Percentiles rank a stretch among this genome's conserved stretches.
Conservation (phyloP, 164 flowering plant species). For the Chimonanthus salicifolius region DNA sequence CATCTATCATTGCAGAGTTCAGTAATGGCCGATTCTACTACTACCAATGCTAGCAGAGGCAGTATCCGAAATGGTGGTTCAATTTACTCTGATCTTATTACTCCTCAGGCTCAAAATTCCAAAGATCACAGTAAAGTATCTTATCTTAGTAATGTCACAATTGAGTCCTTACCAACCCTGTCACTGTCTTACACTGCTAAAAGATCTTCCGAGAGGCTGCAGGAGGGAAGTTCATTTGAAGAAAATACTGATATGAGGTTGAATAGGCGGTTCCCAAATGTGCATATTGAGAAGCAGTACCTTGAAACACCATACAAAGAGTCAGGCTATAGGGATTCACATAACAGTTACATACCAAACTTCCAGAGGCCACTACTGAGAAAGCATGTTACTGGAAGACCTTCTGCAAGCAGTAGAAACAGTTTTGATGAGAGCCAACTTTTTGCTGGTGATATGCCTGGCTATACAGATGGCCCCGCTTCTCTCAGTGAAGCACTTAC, state of each 20-base stretch:
- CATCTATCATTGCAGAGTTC: constrained; percentile 36
- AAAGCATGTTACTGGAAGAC: constrained; percentile 64
- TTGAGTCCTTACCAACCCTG: constrained; percentile 45
- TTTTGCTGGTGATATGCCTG: constrained; percentile 61
- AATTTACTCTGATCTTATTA: constrained; percentile 53
- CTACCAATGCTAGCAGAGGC: constrained; percentile 42
- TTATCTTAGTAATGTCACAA: constrained; percentile 32
- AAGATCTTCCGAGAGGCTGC: constrained; percentile 56
- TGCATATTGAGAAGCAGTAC: constrained; percentile 65
- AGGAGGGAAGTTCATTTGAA: constrained; percentile 58
- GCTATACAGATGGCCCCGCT: constrained; percentile 68
- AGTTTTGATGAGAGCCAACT: constrained; percentile 95
- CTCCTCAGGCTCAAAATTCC: constrained; percentile 68
- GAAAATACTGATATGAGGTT: constrained; percentile 51
- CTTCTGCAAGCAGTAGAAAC: constrained; percentile 64
- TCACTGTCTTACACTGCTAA: constrained; percentile 50
- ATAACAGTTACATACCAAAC: constrained; percentile 64
- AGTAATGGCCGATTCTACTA: constrained; percentile 36
- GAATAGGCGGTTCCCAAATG: constrained; percentile 41
- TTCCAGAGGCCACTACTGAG: constrained; percentile 90
- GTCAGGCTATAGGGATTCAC: constrained; percentile 55
- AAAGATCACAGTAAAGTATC: constrained; percentile 58
- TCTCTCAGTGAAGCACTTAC: constrained; percentile 82
- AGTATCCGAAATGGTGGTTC: constrained; percentile 64
- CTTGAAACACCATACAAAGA: constrained; percentile 65